A percentile compares a stretch with the other conserved stretches of the same genome.
Conservation (phyloP, 768 basidiomycete species). For the Tephrocybe sp. region DNA sequence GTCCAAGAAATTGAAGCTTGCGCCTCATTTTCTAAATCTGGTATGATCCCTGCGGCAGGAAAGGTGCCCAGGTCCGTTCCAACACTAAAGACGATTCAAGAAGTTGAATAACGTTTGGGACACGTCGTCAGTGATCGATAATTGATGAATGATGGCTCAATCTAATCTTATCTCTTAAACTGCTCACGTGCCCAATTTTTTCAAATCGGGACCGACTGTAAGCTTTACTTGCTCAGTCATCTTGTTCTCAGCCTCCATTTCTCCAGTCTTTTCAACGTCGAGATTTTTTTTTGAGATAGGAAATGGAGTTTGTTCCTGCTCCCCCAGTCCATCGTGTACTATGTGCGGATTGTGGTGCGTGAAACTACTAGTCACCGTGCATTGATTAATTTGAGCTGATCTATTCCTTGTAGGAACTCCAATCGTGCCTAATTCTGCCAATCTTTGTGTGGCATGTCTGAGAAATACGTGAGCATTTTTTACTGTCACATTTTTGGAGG, state of each 20-base stretch:
- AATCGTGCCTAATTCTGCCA: slow-evolving; percentile 89
- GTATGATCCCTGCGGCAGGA: too few relatives aligned
- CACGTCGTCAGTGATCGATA: neutral
- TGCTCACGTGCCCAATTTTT: slow-evolving; percentile 18
- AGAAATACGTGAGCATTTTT: slow-evolving; percentile 67
- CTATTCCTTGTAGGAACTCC: slow-evolving; percentile 55
- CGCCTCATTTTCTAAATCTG: slow-evolving; percentile 13
- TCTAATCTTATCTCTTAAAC: slow-evolving; percentile 16
- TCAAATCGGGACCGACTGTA: slow-evolving; percentile 5
- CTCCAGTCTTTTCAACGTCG: neutral
- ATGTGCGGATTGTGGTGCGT: slow-evolving; percentile 84
- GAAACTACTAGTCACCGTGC: neutral
- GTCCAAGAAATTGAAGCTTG: slow-evolving; percentile 15
- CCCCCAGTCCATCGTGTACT: slow-evolving; percentile 80
- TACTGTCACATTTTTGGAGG: neutral
- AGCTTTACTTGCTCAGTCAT: slow-evolving; percentile 17
- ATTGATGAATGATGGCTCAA: slow-evolving; percentile 10
- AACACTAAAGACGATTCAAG: slow-evolving; percentile 1
- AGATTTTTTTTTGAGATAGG: too few relatives aligned
- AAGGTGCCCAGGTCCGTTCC: too few relatives aligned
- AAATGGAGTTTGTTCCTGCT: slow-evolving; percentile 77
- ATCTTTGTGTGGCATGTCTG: slow-evolving; percentile 85
- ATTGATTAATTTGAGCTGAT: slow-evolving; percentile 6
- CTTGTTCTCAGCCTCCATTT: neutral
- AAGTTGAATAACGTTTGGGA: neutral